Percentiles rank a stretch among this genome's conserved stretches.
phyloP scores from a whole-genome alignment of 176 grass and related monocot genomes.

The Paspalum notatum region DNA sequence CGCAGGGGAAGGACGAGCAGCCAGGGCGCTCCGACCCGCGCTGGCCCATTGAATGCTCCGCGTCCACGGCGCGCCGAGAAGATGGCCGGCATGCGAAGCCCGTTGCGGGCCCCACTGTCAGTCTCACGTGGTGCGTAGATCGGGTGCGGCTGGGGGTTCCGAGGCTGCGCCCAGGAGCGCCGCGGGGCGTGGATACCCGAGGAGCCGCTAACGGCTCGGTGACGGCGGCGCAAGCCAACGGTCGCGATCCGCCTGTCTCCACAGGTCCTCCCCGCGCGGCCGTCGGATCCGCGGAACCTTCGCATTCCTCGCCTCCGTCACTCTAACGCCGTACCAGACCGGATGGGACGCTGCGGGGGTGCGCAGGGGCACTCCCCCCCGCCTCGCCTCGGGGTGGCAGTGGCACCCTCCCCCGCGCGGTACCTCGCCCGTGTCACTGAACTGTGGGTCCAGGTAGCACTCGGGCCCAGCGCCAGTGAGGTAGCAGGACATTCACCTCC shows the following conservation, averaged over 20 bases:
- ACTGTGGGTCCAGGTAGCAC: rapidly evolving
- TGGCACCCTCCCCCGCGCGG: no score
- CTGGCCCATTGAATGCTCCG: neutral
- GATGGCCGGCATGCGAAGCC: no score
- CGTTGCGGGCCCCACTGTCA: rapidly evolving
- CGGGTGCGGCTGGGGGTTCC: neutral
- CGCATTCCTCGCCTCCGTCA: conserved; percentile 19
- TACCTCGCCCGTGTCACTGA: rapidly evolving
- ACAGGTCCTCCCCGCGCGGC: neutral
- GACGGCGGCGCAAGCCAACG: neutral
- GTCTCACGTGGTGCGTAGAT: rapidly evolving
- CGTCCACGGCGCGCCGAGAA: neutral
- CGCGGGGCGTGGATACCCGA: conserved; percentile 12
- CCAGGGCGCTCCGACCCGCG: neutral
- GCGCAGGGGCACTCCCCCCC: no score
- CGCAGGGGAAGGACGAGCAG: neutral
- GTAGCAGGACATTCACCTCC: no score
- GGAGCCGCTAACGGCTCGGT: conserved; percentile 21
- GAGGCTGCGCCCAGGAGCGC: neutral
- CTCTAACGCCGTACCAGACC: conserved; percentile 16
- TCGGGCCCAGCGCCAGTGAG: neutral
- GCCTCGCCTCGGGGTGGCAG: no score
- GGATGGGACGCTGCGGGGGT: neutral
- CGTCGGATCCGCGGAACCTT: conserved; percentile 26
- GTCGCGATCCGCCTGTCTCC: neutral